A percentile compares a stretch with the other conserved stretches of the same genome.
phyloP scores from a whole-genome alignment of 345 rosid genomes.

The Corchorus capsularis region DNA sequence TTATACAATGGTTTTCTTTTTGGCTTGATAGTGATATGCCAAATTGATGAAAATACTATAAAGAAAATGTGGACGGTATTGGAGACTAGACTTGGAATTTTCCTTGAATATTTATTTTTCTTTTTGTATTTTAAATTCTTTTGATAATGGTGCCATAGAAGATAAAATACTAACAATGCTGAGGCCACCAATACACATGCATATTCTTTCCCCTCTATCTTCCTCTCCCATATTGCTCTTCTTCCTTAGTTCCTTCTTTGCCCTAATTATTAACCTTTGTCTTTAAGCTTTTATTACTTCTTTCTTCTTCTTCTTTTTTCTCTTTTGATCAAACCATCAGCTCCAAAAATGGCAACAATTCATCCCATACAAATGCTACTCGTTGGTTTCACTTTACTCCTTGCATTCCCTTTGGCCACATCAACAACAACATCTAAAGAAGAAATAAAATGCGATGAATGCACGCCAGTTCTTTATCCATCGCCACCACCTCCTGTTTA shows the following conservation, averaged over 20 bases:
- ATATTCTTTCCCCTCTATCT: not conserved
- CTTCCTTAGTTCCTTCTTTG: slow-evolving; percentile 10
- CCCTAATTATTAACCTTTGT: not conserved
- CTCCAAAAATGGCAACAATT: not conserved
- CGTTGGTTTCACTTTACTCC: not conserved
- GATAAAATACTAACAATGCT: slow-evolving; percentile 26
- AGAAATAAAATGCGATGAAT: slow-evolving; percentile 28
- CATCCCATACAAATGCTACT: not conserved
- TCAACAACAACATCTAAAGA: slow-evolving; percentile 24
- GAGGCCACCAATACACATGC: slow-evolving; percentile 31
- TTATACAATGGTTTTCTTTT: too few species aligned
- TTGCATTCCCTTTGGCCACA: not conserved
- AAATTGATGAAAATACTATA: too few species aligned
- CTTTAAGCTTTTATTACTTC: not conserved
- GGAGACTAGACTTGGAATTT: not conserved
- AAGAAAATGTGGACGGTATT: not conserved
- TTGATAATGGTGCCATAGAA: slow-evolving; percentile 7
- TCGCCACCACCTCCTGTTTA: slow-evolving; percentile 31
- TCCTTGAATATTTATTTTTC: not conserved
- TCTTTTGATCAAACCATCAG: not conserved
- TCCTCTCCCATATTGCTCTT: not conserved
- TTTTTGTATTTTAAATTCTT: not conserved
- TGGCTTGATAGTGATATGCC: too few species aligned
- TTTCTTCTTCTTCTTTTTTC: not conserved
- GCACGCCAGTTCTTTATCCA: slow-evolving; percentile 22